These are phyloP conservation scores for Fraxinus excelsior DNA, from an alignment of 257 asterid genomes.

Conservation along the genomic window DNA sequence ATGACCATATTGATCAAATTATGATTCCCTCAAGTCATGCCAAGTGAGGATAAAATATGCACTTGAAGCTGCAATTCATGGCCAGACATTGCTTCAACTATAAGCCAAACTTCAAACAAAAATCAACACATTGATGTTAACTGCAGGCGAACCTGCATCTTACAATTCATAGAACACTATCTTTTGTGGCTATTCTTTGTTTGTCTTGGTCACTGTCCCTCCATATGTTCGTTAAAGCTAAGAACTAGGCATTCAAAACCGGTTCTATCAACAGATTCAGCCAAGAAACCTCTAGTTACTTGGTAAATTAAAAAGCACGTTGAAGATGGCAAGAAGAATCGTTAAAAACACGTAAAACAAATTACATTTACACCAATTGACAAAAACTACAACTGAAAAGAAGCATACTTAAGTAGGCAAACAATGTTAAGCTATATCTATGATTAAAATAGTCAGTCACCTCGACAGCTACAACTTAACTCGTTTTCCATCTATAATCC, in stretches of 20 bases:
- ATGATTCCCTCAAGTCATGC: neutral
- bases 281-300: neutral
- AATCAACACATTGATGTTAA: neutral
- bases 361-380: conserved; percentile 19
- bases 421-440: neutral
- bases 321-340: neutral
- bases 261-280: neutral
- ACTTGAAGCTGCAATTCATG: neutral
- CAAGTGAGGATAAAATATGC: neutral
- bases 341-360: neutral
- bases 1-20: neutral
- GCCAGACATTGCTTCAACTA: neutral
- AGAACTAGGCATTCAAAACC: neutral
- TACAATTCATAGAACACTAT: neutral
- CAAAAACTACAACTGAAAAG: conserved; percentile 13
- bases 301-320: neutral
- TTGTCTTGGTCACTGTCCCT: neutral
- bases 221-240: neutral
- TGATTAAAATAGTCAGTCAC: neutral
- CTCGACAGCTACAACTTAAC: neutral
- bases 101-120: neutral
- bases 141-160: neutral
- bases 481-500: neutral
- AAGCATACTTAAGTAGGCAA: conserved; percentile 4
- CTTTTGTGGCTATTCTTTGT: neutral